These are phyloP conservation scores for Chalciporus pseudorubinellus DNA, from an alignment of 768 basidiomycete species.

Conservation along the genomic window DNA sequence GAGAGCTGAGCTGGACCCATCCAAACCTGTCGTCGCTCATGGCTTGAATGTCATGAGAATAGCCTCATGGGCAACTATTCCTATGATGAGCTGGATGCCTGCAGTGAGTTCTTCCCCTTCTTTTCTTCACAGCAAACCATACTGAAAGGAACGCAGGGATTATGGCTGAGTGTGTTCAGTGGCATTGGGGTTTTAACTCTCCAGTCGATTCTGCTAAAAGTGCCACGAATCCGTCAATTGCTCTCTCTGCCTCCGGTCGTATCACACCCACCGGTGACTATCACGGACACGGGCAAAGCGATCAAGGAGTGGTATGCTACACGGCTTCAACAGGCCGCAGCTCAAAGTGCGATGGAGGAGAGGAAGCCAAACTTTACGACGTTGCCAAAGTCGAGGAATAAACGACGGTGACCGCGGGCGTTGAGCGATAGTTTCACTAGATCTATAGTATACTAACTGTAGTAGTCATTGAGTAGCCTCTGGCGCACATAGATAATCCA, in stretches of 20 bases:
- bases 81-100: slow-evolving; percentile 59
- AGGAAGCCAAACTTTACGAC: slow-evolving; percentile 25
- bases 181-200: slow-evolving; percentile 44
- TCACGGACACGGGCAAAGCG: slow-evolving; percentile 24
- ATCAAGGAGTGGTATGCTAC: slow-evolving; percentile 21
- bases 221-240: slow-evolving; percentile 38
- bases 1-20: slow-evolving; percentile 54
- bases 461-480: background rate
- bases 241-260: slow-evolving; percentile 33
- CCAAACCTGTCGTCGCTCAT: slow-evolving; percentile 58
- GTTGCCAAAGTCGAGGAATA: slow-evolving; percentile 16
- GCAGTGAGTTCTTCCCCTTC: slow-evolving; percentile 46
- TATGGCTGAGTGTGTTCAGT: slow-evolving; percentile 56
- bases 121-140: no score
- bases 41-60: slow-evolving; percentile 65
- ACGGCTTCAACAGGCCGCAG: background rate
- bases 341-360: slow-evolving; percentile 1
- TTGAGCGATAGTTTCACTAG: background rate
- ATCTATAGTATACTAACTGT: no score
- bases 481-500: background rate
- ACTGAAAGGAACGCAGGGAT: slow-evolving; percentile 39
- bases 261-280: slow-evolving; percentile 22
- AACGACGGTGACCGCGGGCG: background rate
- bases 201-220: slow-evolving; percentile 48
- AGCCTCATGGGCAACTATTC: slow-evolving; percentile 49